Percentiles rank a stretch among this genome's conserved stretches.
Evolutionary conservation across 768 basidiomycete species (phyloP).

Genomic region (Kwoniella sp.): DNA sequence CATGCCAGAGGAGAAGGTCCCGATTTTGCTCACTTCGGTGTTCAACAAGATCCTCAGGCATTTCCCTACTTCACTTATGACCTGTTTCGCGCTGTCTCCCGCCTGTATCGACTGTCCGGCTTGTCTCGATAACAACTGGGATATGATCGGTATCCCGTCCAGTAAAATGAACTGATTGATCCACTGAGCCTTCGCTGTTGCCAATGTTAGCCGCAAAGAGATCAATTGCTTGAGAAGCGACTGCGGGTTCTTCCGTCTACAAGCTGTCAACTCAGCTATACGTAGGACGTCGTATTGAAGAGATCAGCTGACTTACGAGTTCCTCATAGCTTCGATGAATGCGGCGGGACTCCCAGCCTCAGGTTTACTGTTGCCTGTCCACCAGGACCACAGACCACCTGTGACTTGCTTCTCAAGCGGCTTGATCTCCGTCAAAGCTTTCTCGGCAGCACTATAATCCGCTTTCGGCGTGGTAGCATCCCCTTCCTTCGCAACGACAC

Average conservation of each 20-base stretch:
- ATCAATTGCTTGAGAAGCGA: slow-evolving; percentile 76
- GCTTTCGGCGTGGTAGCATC: slow-evolving; percentile 16
- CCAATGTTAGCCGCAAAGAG: slow-evolving; percentile 78
- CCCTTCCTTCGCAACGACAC: slow-evolving; percentile 1
- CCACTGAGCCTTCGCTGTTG: slow-evolving; percentile 77
- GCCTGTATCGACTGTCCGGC: slow-evolving; percentile 59
- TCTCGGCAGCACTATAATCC: slow-evolving; percentile 19
- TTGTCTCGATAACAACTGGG: slow-evolving; percentile 56
- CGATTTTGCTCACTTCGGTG: slow-evolving; percentile 62
- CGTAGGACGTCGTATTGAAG: background rate
- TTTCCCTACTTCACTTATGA: slow-evolving; percentile 73
- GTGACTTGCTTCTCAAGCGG: slow-evolving; percentile 59
- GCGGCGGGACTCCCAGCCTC: slow-evolving; percentile 53
- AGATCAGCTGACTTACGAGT: slow-evolving; percentile 20
- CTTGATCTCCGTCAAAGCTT: slow-evolving; percentile 15
- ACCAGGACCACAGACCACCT: slow-evolving; percentile 78
- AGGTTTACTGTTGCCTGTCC: slow-evolving; percentile 65
- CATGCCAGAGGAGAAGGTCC: background rate
- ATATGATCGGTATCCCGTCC: slow-evolving; percentile 70
- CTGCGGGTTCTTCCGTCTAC: slow-evolving; percentile 61
- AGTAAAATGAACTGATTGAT: slow-evolving; percentile 73
- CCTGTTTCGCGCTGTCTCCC: slow-evolving; percentile 67
- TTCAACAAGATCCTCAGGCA: slow-evolving; percentile 82
- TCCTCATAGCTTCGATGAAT: slow-evolving; percentile 29
- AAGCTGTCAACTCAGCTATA: slow-evolving; percentile 1